Evolutionary conservation across 495 filamentous ascomycete species (phyloP), one percentile per base, ranked within the genome.

Genomic region (Jackrogersella minutella): DNA sequence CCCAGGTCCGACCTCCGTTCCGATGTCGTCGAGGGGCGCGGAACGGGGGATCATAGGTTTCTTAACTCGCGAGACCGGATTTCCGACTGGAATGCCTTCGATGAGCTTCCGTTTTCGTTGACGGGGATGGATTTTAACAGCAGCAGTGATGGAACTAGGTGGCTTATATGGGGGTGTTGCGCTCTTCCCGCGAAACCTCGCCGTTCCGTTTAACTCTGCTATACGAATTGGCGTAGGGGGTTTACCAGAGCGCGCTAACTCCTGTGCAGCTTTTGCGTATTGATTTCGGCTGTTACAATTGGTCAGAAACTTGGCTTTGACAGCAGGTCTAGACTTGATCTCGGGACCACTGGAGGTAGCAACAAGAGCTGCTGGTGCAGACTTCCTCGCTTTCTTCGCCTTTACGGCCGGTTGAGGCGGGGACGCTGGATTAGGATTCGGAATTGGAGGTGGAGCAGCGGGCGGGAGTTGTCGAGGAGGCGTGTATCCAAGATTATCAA

Each of bases 81-180:
- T 33, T 11, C 53, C 49, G 46, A 76, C 75, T 44, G 79, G 77
- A 1, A 80, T 72, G 2, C 78, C 78, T 6, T 74, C 55, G 10
- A 80, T 68, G 34, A 77, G 73, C 37, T 79, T 78, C 68, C 76
- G 77, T 14, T 81, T 81, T 49, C 79, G 74, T 58, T 76, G 77
- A 31, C 78, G 76, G 34, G 60, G 73, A 50, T 69, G 46, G 9
- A 68, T 67, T 53, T 81, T 81, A 43, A 80, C 78, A 16, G 73
- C 70, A 4, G 72, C 71, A 3, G 74, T 73, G 24, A 78, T 80
- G 11, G 79, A 81, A 56, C 60, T 66, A 8, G 31, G 54, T 22
- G 53, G 34, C 1, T 14, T 14, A 40, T 64, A 61, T 13, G 54
- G 22, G 6, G 47, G 31, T 9, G 55, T 39, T 54, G 19, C 7